Evolutionary conservation across 2,329 filamentous ascomycete genomes (phyloP).

Genomic region (Alternaria sp.): DNA sequence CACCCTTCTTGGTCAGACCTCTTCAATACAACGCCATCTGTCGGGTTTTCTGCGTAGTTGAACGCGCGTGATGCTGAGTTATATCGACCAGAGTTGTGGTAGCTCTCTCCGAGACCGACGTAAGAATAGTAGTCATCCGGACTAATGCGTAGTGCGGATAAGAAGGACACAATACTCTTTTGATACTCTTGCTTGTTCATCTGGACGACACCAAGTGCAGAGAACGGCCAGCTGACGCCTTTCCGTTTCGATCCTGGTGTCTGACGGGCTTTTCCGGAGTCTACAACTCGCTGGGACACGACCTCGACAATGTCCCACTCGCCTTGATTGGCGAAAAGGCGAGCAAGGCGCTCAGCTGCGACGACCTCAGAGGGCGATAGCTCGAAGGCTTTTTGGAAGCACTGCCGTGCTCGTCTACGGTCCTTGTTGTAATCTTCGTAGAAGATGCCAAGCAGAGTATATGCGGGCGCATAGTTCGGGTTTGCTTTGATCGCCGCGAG

Average conservation of each 20-base stretch:
- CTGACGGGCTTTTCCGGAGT: slow-evolving; percentile 91
- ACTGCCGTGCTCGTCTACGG: slow-evolving; percentile 83
- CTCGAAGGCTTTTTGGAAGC: slow-evolving; percentile 96
- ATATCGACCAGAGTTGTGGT: slow-evolving; percentile 90
- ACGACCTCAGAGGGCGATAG: slow-evolving; percentile 84
- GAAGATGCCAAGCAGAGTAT: slow-evolving; percentile 87
- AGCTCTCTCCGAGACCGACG: slow-evolving; percentile 96
- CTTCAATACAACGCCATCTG: slow-evolving; percentile 63
- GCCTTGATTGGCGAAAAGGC: slow-evolving; percentile 83
- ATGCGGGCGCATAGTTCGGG: slow-evolving; percentile 85
- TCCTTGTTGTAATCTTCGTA: slow-evolving; percentile 92
- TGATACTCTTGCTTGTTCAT: slow-evolving; percentile 91
- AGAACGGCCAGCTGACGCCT: slow-evolving; percentile 94
- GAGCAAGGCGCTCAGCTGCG: slow-evolving; percentile 85
- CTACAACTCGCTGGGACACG: slow-evolving; percentile 85
- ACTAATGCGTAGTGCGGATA: slow-evolving; percentile 82
- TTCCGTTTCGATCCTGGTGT: slow-evolving; percentile 92
- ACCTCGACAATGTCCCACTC: slow-evolving; percentile 98
- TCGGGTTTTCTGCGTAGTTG: slow-evolving; percentile 79
- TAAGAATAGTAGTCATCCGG: slow-evolving; percentile 93
- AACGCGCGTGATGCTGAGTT: slow-evolving; percentile 95
- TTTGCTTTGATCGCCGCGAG: slow-evolving; percentile 84
- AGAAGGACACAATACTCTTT: slow-evolving; percentile 89
- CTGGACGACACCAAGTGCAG: slow-evolving; percentile 90
- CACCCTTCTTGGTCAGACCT: slow-evolving; percentile 73